Evolutionary conservation across 257 asterid genomes (phyloP), one percentile per base, ranked within the genome.

Genomic region (Lithospermum erythrorhizon): DNA sequence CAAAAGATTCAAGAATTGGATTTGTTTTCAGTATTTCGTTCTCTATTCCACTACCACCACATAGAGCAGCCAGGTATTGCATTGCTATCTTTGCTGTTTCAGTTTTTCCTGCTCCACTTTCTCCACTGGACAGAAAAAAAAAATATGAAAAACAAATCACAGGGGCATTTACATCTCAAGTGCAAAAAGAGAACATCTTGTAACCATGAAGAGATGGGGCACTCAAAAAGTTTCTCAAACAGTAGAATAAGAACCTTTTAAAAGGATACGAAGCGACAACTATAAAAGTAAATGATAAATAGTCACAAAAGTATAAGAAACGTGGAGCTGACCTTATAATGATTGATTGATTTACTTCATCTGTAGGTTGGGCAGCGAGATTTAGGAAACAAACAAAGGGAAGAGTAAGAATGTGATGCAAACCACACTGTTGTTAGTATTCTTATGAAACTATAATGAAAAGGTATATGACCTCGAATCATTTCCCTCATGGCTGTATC

Each of bases 31-130:
- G 62, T 77, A 93, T 93, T 78, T 89, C 99, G 61, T 89, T 76
- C 83, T 93, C 97, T 62, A 93, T 89, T 65, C 99, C 99, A 72
- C 96, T 86, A 55, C 99, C 99, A 70, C 99, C 99, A 67, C 97
- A 97, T 54, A 89, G 78, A 58, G 99, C 82, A 72, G 99, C 99
- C 85, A 93, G 75, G 80, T 93, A 93, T 73, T 93, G 99, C 99
- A 93, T 93, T 63, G 96, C 96, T 77, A 93, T 93, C 77, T 93
- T 93, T 70, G 99, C 99, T 14, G 99, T 93, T 79, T 93, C 99
- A 9, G 99, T 93, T 79, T 93, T 93, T 53, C 99, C 99, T 68
- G 99, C 99, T 79, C 99, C 99, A 73, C 99, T 93, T 78, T 93
- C 99, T 73, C 99, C 99, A 78, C 99, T 93, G 83, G 51, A 72